Base-by-base conservation (phyloP, 2,329 filamentous ascomycete species). In the Epichloe festucae region DNA sequence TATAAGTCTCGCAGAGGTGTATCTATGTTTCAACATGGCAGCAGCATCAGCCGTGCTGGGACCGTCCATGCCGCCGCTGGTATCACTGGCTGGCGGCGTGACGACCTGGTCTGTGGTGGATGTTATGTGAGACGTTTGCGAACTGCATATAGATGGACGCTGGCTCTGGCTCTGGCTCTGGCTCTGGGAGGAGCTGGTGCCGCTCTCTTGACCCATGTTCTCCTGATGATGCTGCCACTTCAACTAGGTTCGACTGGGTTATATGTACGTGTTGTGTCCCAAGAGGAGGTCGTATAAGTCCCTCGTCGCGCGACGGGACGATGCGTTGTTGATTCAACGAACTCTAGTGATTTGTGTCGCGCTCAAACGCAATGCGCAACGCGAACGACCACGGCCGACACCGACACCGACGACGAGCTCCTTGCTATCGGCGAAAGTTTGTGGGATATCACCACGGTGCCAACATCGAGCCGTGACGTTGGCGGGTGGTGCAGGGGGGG, bases 21-120 rank as follows among this genome's bases (percentile, higher is more conserved):
- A 52, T 49, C 51, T 43, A n/a, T 52, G 27, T 42, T 52, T 52
- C 41, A 52, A 36, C 46, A 53, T 53, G 48, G 51, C 49, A 19
- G 27, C 36, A n/a, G 27, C 42, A 11, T 72, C 48, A 39, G 52
- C 38, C 36, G 43, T 46, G 36, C 48, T 54, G 35, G 48, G 52
- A 15, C 46, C 46, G 35, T 55, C 56, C 23, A 50, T 44, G 10
- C 51, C 55, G 46, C 53, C 55, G 17, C 55, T 55, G 51, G 52
- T 53, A 7, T 61, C 60, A 51, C 59, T 62, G n/a, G 58, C 56
- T 2, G 62, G 59, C n/a, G 62, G 60, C n/a, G 61, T 64, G 51
- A 59, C 59, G 36, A 58, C 58, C 46, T 57, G 58, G 51, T 60
- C 59, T n/a, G 61, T 56, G 34, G 58, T 56, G 53, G 53, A 57